A percentile compares a stretch with the other conserved stretches of the same genome.
Conservation (phyloP, 164 flowering plant genomes). For the Dillenia turbinata region DNA sequence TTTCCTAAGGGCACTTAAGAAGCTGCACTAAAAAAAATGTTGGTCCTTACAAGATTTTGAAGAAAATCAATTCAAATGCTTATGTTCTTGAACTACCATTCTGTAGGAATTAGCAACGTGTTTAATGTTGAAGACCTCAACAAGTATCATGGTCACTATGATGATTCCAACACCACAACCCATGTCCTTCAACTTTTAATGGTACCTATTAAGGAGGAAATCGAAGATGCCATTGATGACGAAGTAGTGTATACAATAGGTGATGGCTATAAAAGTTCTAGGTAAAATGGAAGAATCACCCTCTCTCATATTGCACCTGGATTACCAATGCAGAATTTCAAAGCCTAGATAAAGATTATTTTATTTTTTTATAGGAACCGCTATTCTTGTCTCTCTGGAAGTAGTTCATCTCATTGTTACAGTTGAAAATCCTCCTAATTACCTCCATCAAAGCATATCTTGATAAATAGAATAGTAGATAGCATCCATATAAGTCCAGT, state of each 20-base stretch:
- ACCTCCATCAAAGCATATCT: too few species aligned
- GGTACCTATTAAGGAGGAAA: not conserved
- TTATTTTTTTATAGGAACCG: too few species aligned
- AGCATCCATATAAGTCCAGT: too few species aligned
- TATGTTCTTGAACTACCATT: not conserved
- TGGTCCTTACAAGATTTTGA: not conserved
- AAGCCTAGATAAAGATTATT: not conserved
- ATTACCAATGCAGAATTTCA: not conserved
- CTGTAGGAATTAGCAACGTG: not conserved
- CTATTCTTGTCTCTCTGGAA: too few species aligned
- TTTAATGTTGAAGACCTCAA: constrained; percentile 2
- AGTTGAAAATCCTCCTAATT: too few species aligned
- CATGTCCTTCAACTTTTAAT: not conserved
- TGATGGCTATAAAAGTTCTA: not conserved
- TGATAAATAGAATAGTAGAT: too few species aligned
- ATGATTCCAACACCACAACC: not conserved
- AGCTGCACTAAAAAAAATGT: not conserved
- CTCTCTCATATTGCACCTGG: not conserved
- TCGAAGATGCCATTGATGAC: not conserved
- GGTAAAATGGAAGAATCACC: not conserved
- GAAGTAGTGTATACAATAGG: not conserved
- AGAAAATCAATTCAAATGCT: constrained; percentile 1
- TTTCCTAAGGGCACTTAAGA: not conserved
- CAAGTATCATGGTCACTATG: not conserved
- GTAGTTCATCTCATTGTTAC: too few species aligned